Evolutionary conservation across 495 filamentous ascomycete genomes (phyloP).

Genomic region (Penicillium macrosclerotiorum): DNA sequence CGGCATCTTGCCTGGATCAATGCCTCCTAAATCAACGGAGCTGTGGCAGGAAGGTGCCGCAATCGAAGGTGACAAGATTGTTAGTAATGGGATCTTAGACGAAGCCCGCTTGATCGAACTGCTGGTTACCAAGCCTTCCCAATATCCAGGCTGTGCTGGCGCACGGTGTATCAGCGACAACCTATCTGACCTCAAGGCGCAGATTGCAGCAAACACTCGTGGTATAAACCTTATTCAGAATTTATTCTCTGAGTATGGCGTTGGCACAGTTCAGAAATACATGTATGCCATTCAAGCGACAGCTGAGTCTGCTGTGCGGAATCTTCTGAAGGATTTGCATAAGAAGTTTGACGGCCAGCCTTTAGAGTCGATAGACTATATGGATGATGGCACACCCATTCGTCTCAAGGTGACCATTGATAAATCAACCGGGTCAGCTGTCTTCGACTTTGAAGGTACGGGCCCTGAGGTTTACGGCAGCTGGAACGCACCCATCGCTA

Average conservation of each 20-base stretch:
- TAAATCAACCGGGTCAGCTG: conserved; percentile 75
- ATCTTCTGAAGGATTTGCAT: conserved; percentile 76
- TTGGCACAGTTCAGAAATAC: conserved; percentile 90
- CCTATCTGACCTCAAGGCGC: conserved; percentile 92
- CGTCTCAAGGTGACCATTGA: conserved; percentile 82
- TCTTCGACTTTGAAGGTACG: conserved; percentile 85
- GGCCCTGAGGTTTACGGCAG: conserved; percentile 93
- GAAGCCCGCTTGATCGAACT: conserved; percentile 83
- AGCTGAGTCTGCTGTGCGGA: conserved; percentile 80
- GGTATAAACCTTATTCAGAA: conserved; percentile 86
- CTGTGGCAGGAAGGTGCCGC: conserved; percentile 93
- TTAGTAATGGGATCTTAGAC: conserved; percentile 85
- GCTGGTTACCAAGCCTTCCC: conserved; percentile 77
- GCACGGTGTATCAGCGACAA: conserved; percentile 92
- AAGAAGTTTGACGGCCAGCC: conserved; percentile 74
- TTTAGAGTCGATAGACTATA: conserved; percentile 84
- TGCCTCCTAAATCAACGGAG: conserved; percentile 93
- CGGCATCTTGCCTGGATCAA: conserved; percentile 91
- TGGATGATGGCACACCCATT: conserved; percentile 97
- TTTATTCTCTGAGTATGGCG: conserved; percentile 86
- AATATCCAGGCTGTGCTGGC: conserved; percentile 83
- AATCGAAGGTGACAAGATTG: conserved; percentile 91
- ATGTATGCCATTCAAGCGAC: conserved; percentile 94
- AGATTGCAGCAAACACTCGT: conserved; percentile 94
- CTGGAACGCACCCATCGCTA: conserved; percentile 91